Percentiles rank a stretch among this genome's conserved stretches.
These are phyloP conservation scores for Trichophyton verrucosum DNA, from an alignment of 2,329 filamentous ascomycete genomes.

Conservation along the genomic window DNA sequence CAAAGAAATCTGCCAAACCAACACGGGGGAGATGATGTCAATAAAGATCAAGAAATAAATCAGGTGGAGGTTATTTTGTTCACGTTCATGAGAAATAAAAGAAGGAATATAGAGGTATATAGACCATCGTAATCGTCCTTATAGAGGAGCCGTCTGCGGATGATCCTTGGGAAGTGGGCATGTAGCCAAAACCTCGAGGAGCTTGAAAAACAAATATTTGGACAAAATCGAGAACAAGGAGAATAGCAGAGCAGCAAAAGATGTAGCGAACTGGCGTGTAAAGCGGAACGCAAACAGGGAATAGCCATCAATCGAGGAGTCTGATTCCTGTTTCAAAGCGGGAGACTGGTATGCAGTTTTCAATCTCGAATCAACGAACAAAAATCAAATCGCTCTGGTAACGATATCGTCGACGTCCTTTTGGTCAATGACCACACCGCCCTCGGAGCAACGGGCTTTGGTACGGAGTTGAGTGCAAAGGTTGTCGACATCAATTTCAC, in stretches of 20 bases:
- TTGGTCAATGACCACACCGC: conserved; percentile 77
- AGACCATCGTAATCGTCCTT: not conserved
- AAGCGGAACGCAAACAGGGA: not conserved
- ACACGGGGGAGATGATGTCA: not conserved
- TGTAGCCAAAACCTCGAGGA: too few species aligned
- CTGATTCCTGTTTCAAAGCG: not conserved
- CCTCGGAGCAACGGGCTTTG: conserved; percentile 88
- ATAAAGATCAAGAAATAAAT: not conserved
- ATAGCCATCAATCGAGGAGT: not conserved
- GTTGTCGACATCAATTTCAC: conserved; percentile 85
- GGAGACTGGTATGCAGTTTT: not conserved
- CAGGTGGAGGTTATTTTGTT: not conserved
- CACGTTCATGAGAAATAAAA: not conserved
- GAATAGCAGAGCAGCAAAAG: not conserved
- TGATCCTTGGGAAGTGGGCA: not conserved
- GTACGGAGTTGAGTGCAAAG: conserved; percentile 86
- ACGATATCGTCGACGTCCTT: conserved; percentile 75
- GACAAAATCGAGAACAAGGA: not conserved
- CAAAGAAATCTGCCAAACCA: not conserved
- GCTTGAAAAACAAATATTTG: not conserved
- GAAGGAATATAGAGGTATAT: not conserved
- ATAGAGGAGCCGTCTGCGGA: too few species aligned
- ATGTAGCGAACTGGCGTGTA: not conserved
- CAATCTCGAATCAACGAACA: not conserved
- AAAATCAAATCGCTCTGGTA: conserved; percentile 28